These are phyloP conservation scores for Candida palmyrensis DNA, from an alignment of 805 yeast species.

Conservation along the genomic window DNA sequence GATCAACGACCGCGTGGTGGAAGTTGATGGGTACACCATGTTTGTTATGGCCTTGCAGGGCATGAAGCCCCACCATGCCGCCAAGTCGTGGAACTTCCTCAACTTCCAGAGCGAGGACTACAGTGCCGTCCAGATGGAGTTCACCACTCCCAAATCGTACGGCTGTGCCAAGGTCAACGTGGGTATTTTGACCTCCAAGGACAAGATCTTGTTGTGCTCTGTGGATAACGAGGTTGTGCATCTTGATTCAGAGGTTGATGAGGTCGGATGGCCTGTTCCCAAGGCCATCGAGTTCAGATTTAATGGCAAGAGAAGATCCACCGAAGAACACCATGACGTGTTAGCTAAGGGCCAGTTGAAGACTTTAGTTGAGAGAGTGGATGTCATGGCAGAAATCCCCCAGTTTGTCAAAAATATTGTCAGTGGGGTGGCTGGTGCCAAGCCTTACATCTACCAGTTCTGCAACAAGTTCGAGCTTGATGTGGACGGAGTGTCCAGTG, in stretches of 20 bases:
- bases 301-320: constrained; percentile 36
- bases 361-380: constrained; percentile 79
- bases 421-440: constrained; percentile 91
- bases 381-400: constrained; percentile 97
- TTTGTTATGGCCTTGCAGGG: constrained; percentile 97
- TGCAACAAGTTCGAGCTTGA: constrained; percentile 56
- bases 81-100: constrained; percentile 92
- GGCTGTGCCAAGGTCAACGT: constrained; percentile 75
- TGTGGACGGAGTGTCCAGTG: constrained; percentile 38
- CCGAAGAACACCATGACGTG: constrained; percentile 39
- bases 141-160: constrained; percentile 88
- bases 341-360: constrained; percentile 56
- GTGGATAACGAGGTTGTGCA: constrained; percentile 63
- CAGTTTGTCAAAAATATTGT: constrained; percentile 89
- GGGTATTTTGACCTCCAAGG: constrained; percentile 66
- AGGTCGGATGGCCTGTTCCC: constrained; percentile 92
- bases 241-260: constrained; percentile 48
- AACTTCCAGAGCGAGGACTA: constrained; percentile 76
- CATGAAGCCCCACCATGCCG: constrained; percentile 99
- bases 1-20: constrained; percentile 30
- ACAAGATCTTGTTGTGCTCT: constrained; percentile 59
- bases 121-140: constrained; percentile 88
- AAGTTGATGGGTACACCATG: constrained; percentile 56
- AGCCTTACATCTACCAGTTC: constrained; percentile 95
- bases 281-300: constrained; percentile 53